Percentiles rank a stretch among this genome's conserved stretches.
Evolutionary conservation across 192 early-diverging fungal genomes (phyloP).

Genomic region (Piromyces sp.): DNA sequence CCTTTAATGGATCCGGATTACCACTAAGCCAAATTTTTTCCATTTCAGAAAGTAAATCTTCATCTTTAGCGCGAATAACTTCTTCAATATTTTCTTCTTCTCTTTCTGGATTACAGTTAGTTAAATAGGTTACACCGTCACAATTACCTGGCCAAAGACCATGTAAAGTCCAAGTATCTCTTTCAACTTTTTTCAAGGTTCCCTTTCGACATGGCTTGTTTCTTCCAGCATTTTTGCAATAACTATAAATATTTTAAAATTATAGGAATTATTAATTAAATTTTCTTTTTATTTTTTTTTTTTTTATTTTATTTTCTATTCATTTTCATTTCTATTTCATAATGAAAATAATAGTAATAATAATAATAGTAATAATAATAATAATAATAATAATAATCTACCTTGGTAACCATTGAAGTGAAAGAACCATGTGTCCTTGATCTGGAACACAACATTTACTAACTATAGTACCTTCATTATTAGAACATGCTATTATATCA

Average conservation of each 20-base stretch:
- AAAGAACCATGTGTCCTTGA: slow-evolving; percentile 26
- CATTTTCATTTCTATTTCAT: too few species aligned
- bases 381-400: neutral
- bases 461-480: neutral
- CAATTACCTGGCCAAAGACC: slow-evolving; percentile 67
- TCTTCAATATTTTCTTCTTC: slow-evolving; percentile 30
- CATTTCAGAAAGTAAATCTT: slow-evolving; percentile 23
- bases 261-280: neutral
- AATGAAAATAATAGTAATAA: too few species aligned
- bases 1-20: slow-evolving; percentile 24
- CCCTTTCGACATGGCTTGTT: slow-evolving; percentile 23
- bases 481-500: neutral
- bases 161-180: slow-evolving; percentile 48
- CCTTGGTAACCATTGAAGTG: slow-evolving; percentile 13
- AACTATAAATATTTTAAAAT: neutral
- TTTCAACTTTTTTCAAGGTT: slow-evolving; percentile 31
- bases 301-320: too few species aligned
- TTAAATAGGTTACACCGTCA: slow-evolving; percentile 17
- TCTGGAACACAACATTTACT: slow-evolving; percentile 29
- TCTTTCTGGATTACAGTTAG: slow-evolving; percentile 49
- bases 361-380: too few species aligned
- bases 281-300: neutral
- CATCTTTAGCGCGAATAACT: slow-evolving; percentile 22
- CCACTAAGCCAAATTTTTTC: slow-evolving; percentile 47
- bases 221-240: neutral